Evolutionary conservation across 2,329 filamentous ascomycete genomes (phyloP).

Genomic region (Gaeumannomyces tritici): DNA sequence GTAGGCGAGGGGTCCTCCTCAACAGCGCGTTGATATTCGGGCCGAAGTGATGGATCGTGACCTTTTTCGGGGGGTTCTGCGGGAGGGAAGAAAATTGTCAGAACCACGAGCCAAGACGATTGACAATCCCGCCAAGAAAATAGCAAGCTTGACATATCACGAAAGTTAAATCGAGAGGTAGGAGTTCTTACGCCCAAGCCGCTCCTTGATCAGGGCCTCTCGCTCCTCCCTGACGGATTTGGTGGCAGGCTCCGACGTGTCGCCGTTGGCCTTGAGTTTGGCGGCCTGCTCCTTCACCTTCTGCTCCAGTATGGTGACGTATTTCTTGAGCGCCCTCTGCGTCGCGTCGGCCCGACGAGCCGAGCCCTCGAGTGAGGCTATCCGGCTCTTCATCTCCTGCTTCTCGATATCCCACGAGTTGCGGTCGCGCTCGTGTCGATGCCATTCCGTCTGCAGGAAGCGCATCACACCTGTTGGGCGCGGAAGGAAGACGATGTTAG

Average conservation of each 20-base stretch:
- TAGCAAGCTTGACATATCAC: background rate
- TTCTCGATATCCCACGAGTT: slow-evolving; percentile 99
- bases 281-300: slow-evolving; percentile 76
- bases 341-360: slow-evolving; percentile 76
- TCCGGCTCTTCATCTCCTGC: slow-evolving; percentile 97
- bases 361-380: slow-evolving; percentile 88
- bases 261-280: slow-evolving; percentile 49
- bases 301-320: slow-evolving; percentile 80
- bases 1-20: slow-evolving; percentile 42
- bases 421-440: slow-evolving; percentile 91
- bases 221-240: slow-evolving; percentile 41
- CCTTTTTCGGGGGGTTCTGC: slow-evolving; percentile 32
- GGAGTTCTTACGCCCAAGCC: slow-evolving; percentile 37
- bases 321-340: slow-evolving; percentile 82
- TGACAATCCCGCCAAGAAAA: background rate
- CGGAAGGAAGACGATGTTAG: background rate
- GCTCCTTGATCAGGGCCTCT: slow-evolving; percentile 44
- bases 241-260: slow-evolving; percentile 23
- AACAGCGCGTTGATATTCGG: slow-evolving; percentile 32
- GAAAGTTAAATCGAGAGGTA: background rate
- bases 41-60: slow-evolving; percentile 12
- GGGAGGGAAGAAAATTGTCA: slow-evolving; percentile 8
- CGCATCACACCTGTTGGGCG: slow-evolving; percentile 76
- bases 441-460: slow-evolving; percentile 98
- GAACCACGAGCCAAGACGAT: background rate